phyloP scores from a whole-genome alignment of 306 rosid species.

The Castanea sativa region DNA sequence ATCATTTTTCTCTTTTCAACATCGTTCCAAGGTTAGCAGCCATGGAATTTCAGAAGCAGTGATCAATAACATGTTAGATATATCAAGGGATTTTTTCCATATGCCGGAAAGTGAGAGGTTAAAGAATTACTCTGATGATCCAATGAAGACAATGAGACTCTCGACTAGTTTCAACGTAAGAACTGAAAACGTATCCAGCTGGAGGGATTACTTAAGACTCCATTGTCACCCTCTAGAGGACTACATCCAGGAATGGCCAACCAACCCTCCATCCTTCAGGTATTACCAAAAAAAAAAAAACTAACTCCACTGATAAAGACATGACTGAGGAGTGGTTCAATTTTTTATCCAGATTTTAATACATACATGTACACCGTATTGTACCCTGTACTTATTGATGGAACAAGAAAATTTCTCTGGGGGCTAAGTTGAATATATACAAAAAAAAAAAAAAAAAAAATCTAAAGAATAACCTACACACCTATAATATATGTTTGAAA shows the following conservation, averaged over 20 bases:
- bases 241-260: conserved; percentile 32
- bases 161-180: conserved; percentile 31
- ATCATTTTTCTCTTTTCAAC: neutral
- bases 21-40: conserved; percentile 15
- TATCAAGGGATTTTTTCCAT: conserved; percentile 25
- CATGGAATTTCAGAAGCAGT: conserved; percentile 29
- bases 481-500: too few species aligned
- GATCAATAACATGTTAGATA: conserved; percentile 14
- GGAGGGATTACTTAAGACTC: conserved; percentile 36
- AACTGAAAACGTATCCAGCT: conserved; percentile 16
- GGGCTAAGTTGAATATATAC: too few species aligned
- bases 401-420: too few species aligned
- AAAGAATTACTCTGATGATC: conserved; percentile 26
- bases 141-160: conserved; percentile 19
- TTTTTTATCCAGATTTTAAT: too few species aligned
- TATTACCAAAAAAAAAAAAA: neutral
- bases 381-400: too few species aligned
- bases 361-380: too few species aligned
- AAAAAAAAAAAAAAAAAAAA: too few species aligned
- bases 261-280: conserved; percentile 28
- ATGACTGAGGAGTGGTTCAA: too few species aligned
- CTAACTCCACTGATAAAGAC: neutral
- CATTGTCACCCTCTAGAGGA: conserved; percentile 31
- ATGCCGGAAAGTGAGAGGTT: conserved; percentile 24
- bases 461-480: too few species aligned